Evolutionary conservation across 768 basidiomycete species (phyloP).

Genomic region (Lactarius akahatsu): DNA sequence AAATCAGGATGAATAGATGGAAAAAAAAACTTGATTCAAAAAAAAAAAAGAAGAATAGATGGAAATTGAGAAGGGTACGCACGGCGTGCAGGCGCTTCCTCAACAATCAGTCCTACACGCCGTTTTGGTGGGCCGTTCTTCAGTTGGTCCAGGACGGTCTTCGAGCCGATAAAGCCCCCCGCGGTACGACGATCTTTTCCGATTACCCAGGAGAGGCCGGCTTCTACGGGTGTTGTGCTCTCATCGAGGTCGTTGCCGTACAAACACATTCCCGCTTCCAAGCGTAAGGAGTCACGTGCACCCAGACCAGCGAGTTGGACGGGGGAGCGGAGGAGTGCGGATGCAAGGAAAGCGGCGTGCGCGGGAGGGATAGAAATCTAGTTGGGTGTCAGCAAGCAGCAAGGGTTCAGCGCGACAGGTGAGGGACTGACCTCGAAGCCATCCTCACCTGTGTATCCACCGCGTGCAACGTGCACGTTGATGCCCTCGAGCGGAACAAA

Average conservation of each 20-base stretch:
- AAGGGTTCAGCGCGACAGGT: not conserved
- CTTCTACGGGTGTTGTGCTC: slow-evolving; percentile 82
- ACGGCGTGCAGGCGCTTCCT: slow-evolving; percentile 86
- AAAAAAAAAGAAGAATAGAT: too few species aligned
- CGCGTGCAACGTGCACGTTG: slow-evolving; percentile 85
- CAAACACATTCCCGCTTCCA: slow-evolving; percentile 96
- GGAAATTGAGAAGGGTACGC: slow-evolving; percentile 33
- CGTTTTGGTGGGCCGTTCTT: slow-evolving; percentile 75
- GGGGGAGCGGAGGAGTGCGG: slow-evolving; percentile 55
- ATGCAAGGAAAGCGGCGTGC: slow-evolving; percentile 69
- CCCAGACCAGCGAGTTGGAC: slow-evolving; percentile 89
- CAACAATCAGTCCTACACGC: slow-evolving; percentile 79
- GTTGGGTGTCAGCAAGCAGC: not conserved
- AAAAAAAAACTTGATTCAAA: too few species aligned
- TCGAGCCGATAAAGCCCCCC: slow-evolving; percentile 78
- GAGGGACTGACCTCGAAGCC: slow-evolving; percentile 80
- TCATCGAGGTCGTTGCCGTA: slow-evolving; percentile 96
- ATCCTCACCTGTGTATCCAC: slow-evolving; percentile 98
- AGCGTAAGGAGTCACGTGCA: slow-evolving; percentile 87
- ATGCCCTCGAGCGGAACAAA: slow-evolving; percentile 76
- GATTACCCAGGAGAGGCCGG: slow-evolving; percentile 90
- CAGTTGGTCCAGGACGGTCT: slow-evolving; percentile 68
- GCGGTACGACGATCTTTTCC: slow-evolving; percentile 78
- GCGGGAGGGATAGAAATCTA: slow-evolving; percentile 88
- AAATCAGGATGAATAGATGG: not conserved